A percentile compares a stretch with the other conserved stretches of the same genome.
phyloP scores from a whole-genome alignment of 2,329 filamentous ascomycete species.

The Stachybotrys chlorohalonatus region DNA sequence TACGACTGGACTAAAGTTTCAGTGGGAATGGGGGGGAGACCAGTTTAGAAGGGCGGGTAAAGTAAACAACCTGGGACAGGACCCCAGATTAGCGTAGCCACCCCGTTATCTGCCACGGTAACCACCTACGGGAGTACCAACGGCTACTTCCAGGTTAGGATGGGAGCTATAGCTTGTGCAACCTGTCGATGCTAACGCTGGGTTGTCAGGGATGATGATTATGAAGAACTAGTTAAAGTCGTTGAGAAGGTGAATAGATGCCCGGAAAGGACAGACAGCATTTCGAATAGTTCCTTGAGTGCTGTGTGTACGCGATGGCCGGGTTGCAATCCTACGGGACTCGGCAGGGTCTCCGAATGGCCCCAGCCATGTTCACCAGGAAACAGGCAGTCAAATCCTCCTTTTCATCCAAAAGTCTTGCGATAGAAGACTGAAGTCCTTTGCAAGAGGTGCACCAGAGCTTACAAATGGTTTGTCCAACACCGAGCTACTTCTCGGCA shows the following conservation, averaged over 20 bases:
- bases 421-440: not conserved
- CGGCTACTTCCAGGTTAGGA: too few species aligned
- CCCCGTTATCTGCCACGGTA: not conserved
- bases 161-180: too few species aligned
- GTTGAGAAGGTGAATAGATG: too few species aligned
- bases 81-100: not conserved
- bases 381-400: not conserved
- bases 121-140: too few species aligned
- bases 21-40: not conserved
- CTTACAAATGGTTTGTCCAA: constrained; percentile 5
- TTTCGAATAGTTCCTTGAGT: not conserved
- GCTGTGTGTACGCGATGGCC: not conserved
- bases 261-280: not conserved
- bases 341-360: not conserved
- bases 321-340: not conserved
- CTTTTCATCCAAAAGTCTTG: not conserved
- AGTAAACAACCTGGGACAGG: not conserved
- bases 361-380: not conserved
- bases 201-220: too few species aligned
- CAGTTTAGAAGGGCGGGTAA: not conserved
- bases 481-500: too few species aligned
- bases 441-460: constrained; percentile 7
- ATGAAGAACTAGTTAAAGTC: too few species aligned
- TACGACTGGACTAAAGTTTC: not conserved
- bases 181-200: too few species aligned